phyloP scores from a whole-genome alignment of 768 basidiomycete species.

The Leccinum barrowsii region DNA sequence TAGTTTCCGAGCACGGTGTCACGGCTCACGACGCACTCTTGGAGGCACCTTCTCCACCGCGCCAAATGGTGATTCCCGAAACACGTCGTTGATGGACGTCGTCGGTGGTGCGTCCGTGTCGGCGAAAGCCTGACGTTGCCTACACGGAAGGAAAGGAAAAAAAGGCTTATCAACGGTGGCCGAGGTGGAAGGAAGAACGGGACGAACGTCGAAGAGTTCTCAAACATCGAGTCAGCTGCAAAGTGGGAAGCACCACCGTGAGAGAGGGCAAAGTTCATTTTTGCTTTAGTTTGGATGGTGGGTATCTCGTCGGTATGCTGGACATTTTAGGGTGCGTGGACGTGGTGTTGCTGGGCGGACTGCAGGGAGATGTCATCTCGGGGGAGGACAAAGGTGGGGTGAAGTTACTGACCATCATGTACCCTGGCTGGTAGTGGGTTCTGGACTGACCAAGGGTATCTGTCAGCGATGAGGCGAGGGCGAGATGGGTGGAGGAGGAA shows the following conservation, averaged over 20 bases:
- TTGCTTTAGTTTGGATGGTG: too few relatives aligned
- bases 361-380: too few relatives aligned
- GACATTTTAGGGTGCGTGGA: too few relatives aligned
- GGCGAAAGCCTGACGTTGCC: conserved; percentile 58
- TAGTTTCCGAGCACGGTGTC: not conserved
- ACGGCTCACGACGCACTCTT: conserved; percentile 15
- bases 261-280: too few relatives aligned
- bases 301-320: too few relatives aligned
- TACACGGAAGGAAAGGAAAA: conserved; percentile 12
- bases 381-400: not conserved
- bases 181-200: too few relatives aligned
- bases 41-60: conserved; percentile 23
- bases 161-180: too few relatives aligned
- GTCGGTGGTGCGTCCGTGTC: conserved; percentile 83
- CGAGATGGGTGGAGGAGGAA: conserved; percentile 37
- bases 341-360: too few relatives aligned
- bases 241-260: too few relatives aligned
- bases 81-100: conserved; percentile 71
- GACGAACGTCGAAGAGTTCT: too few relatives aligned
- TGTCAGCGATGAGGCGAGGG: conserved; percentile 50
- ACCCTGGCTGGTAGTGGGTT: conserved; percentile 77
- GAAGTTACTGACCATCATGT: conserved; percentile 61
- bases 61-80: conserved; percentile 45
- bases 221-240: too few relatives aligned
- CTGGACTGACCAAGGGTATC: conserved; percentile 70